These are phyloP conservation scores for Dothistroma septosporum DNA, from an alignment of 2,329 filamentous ascomycete species.

Conservation along the genomic window DNA sequence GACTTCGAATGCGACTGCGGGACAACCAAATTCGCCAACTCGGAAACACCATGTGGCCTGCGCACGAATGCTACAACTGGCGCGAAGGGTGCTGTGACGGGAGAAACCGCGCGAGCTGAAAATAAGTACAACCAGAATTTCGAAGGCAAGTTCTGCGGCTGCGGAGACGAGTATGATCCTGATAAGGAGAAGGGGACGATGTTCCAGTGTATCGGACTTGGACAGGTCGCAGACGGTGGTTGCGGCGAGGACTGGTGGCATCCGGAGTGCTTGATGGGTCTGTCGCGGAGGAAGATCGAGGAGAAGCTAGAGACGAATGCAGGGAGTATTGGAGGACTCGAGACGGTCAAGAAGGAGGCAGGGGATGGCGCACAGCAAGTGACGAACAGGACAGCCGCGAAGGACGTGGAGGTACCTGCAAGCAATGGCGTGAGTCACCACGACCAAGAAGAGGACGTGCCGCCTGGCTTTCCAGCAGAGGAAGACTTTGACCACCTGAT, in stretches of 20 bases:
- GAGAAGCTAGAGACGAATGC: constrained; percentile 23
- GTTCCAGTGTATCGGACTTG: constrained; percentile 92
- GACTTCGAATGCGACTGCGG: constrained; percentile 97
- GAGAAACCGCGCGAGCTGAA: constrained; percentile 63
- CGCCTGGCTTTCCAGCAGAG: constrained; percentile 81
- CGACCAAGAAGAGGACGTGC: constrained; percentile 60
- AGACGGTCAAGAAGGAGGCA: constrained; percentile 29
- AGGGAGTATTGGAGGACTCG: constrained; percentile 19
- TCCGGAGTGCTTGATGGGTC: constrained; percentile 81
- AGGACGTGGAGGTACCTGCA: constrained; percentile 28
- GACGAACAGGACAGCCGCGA: constrained; percentile 31
- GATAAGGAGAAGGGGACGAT: constrained; percentile 91
- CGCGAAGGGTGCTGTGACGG: constrained; percentile 70
- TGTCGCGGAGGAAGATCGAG: constrained; percentile 62
- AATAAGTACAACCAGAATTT: constrained; percentile 98
- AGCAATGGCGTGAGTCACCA: constrained; percentile 38
- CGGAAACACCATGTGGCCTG: constrained; percentile 68
- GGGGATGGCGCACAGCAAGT: constrained; percentile 32
- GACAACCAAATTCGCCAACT: constrained; percentile 67
- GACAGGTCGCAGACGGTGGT: constrained; percentile 72
- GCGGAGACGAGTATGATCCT: constrained; percentile 80
- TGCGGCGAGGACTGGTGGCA: constrained; percentile 99
- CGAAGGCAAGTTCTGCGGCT: constrained; percentile 85
- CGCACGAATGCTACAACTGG: constrained; percentile 70
- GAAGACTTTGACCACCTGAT: constrained; percentile 86